phyloP scores from a whole-genome alignment of 139 green algal species.

The Asterochloris erici region DNA sequence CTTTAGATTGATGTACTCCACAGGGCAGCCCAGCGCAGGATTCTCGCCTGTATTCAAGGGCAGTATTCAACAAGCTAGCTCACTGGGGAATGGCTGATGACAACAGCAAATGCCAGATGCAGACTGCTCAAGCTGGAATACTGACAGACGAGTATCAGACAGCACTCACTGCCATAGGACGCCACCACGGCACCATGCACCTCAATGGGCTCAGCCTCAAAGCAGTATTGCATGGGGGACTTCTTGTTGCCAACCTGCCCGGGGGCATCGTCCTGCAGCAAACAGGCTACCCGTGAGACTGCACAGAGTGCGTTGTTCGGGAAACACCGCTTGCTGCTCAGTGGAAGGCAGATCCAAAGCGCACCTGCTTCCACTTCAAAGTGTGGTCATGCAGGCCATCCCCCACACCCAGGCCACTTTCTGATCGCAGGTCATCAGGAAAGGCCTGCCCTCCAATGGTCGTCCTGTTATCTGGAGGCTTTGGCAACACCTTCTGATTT shows the following conservation, averaged over 20 bases:
- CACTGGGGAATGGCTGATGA: background rate
- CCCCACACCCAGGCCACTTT: conserved; percentile 66
- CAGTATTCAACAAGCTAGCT: background rate
- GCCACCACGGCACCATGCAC: conserved; percentile 72
- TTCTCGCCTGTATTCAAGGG: conserved; percentile 60
- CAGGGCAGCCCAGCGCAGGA: conserved; percentile 72
- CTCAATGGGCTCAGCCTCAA: conserved; percentile 71
- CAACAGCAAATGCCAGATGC: background rate
- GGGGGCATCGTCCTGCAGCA: background rate
- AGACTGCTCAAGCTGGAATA: background rate
- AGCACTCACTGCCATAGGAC: conserved; percentile 58
- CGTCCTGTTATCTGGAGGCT: conserved; percentile 4
- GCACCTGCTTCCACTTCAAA: conserved; percentile 81
- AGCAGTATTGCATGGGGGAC: conserved; percentile 77
- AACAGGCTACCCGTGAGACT: background rate
- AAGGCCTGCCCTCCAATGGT: conserved; percentile 38
- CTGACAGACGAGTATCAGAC: background rate
- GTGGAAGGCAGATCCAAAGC: background rate
- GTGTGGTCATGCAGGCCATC: conserved; percentile 82
- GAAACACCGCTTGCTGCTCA: background rate
- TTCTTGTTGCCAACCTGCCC: conserved; percentile 50
- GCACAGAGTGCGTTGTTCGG: background rate
- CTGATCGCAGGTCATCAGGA: conserved; percentile 57
- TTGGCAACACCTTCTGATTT: background rate
- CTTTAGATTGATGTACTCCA: conserved; percentile 90